phyloP scores from a whole-genome alignment of 2,329 filamentous ascomycete genomes.

The Claviceps sp. region DNA sequence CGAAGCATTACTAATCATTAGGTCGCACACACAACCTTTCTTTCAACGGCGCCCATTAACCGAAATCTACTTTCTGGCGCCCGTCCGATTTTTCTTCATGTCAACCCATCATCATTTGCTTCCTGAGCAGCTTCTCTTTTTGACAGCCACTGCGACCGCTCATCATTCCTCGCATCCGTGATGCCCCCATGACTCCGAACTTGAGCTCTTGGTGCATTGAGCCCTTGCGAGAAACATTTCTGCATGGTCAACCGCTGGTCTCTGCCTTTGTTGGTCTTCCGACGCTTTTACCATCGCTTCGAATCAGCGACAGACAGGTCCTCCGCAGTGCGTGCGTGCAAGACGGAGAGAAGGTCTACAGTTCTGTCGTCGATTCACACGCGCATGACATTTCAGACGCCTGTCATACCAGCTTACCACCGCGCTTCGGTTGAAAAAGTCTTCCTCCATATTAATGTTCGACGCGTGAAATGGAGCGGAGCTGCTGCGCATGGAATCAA shows the following conservation, averaged over 20 bases:
- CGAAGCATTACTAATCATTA: background rate
- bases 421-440: background rate
- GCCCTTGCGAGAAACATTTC: background rate
- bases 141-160: too few relatives aligned
- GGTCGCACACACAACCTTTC: background rate
- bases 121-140: too few relatives aligned
- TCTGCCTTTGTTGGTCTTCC: background rate
- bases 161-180: too few relatives aligned
- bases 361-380: too few relatives aligned
- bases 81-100: too few relatives aligned
- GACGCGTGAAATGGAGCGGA: background rate
- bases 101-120: too few relatives aligned
- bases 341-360: too few relatives aligned
- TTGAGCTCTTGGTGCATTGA: background rate
- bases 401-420: background rate
- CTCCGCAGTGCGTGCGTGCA: background rate
- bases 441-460: too few relatives aligned
- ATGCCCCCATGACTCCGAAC: too few relatives aligned
- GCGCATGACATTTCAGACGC: background rate
- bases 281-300: background rate
- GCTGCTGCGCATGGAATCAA: background rate
- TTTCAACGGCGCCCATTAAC: background rate
- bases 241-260: background rate
- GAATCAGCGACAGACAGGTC: background rate
- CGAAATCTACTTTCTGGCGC: background rate